Percentiles rank a stretch among this genome's conserved stretches.
Conservation (phyloP, 345 rosid species). For the Turnera subulata region DNA sequence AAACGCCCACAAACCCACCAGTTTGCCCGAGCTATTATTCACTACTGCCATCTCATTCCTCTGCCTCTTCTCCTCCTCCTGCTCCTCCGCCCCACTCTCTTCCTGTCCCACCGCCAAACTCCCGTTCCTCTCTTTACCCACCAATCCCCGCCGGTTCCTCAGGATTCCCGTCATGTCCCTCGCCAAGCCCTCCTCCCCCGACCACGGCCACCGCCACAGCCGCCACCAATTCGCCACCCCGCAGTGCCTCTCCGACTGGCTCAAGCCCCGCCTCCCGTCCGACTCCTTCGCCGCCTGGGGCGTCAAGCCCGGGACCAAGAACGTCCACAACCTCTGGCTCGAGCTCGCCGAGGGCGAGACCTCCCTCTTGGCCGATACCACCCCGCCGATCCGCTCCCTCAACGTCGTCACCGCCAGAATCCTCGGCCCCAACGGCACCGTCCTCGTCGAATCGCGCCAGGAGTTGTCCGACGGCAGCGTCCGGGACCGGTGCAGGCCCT, state of each 20-base stretch:
- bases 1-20: background rate
- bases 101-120: constrained; percentile 4
- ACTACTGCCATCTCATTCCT: constrained; percentile 19
- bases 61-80: constrained; percentile 16
- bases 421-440: constrained; percentile 30
- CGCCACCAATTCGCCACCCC: constrained; percentile 53
- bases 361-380: constrained; percentile 56
- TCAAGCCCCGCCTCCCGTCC: constrained; percentile 69
- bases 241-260: constrained; percentile 87
- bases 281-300: constrained; percentile 89
- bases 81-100: constrained; percentile 9
- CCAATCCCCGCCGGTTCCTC: constrained; percentile 37
- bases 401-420: constrained; percentile 63
- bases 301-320: constrained; percentile 86
- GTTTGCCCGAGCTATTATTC: constrained; percentile 9
- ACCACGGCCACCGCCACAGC: background rate
- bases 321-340: constrained; percentile 95
- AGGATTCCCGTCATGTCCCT: constrained; percentile 43
- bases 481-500: constrained; percentile 58
- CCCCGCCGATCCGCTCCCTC: constrained; percentile 72
- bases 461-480: constrained; percentile 75
- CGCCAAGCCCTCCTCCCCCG: constrained; percentile 19
- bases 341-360: constrained; percentile 83
- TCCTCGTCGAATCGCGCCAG: constrained; percentile 70
- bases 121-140: background rate